These are phyloP conservation scores for Saccharum spontaneum DNA, from an alignment of 176 grass and related monocot species.

Conservation along the genomic window DNA sequence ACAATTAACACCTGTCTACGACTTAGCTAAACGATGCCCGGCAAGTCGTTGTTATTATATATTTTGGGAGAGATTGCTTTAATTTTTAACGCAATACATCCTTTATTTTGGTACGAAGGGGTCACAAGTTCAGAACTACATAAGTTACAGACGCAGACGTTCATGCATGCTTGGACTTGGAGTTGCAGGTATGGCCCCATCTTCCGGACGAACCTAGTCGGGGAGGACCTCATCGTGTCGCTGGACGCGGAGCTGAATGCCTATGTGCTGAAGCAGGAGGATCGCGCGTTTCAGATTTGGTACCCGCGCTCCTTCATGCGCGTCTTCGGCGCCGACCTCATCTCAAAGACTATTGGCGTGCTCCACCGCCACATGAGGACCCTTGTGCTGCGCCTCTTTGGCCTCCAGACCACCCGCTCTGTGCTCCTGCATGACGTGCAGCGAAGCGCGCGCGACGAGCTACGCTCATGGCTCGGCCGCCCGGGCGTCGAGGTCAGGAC, in stretches of 20 bases:
- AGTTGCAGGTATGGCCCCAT: constrained; percentile 49
- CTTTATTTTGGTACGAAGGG: too few species aligned
- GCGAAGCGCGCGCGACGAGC: background rate
- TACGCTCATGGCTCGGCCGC: constrained; percentile 38
- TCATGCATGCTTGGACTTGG: too few species aligned
- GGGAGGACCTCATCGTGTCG: constrained; percentile 41
- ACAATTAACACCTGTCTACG: too few species aligned
- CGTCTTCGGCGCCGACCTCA: constrained; percentile 45
- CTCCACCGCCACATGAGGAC: constrained; percentile 49
- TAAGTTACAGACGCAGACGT: too few species aligned
- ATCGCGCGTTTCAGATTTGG: constrained; percentile 48
- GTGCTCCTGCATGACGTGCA: constrained; percentile 44
- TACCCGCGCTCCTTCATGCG: constrained; percentile 56
- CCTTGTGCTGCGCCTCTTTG: constrained; percentile 46
- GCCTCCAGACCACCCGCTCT: constrained; percentile 28
- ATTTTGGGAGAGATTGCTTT: too few species aligned
- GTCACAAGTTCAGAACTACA: too few species aligned
- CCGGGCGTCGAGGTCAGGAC: constrained; percentile 43
- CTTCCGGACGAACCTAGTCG: constrained; percentile 54
- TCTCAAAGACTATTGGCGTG: constrained; percentile 6
- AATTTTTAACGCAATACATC: too few species aligned
- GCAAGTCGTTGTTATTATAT: too few species aligned
- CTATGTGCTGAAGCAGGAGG: constrained; percentile 53
- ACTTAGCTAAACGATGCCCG: too few species aligned
- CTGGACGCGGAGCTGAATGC: constrained; percentile 37